Conservation (phyloP, 805 yeast genomes). For the Zygosaccharomyces rouxii region DNA sequence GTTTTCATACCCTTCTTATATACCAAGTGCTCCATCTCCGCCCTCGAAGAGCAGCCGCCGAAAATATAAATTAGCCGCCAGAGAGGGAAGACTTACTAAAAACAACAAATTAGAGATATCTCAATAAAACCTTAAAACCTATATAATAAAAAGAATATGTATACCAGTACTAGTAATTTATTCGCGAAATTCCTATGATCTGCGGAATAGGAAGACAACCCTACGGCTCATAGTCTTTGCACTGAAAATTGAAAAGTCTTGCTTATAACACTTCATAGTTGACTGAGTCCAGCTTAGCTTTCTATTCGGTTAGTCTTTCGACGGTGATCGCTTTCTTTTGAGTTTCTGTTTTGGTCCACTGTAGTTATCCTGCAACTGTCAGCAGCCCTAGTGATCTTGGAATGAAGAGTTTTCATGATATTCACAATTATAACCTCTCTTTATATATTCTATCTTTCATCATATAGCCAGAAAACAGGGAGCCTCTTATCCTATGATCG, state of each 20-base stretch:
- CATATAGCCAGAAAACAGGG: too few species aligned
- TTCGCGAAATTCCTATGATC: not conserved
- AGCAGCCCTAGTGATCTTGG: not conserved
- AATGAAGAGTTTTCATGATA: too few species aligned
- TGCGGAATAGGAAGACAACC: not conserved
- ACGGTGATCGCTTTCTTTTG: not conserved
- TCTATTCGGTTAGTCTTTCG: not conserved
- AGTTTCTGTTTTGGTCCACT: not conserved
- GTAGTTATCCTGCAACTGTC: not conserved
- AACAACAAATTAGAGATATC: too few species aligned
- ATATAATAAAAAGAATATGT: not conserved
- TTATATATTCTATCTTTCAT: not conserved
- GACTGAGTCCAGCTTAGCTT: not conserved
- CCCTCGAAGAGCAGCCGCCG: not conserved
- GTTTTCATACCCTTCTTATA: not conserved
- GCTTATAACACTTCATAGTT: slow-evolving; percentile 6
- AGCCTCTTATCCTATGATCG: not conserved
- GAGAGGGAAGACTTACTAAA: not conserved
- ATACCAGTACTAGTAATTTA: not conserved
- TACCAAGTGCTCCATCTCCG: not conserved
- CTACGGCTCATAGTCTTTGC: not conserved
- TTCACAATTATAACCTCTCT: not conserved
- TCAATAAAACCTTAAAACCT: not conserved
- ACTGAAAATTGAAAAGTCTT: slow-evolving; percentile 2
- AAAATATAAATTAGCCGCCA: not conserved